Conservation (phyloP, 108 stramenopile species). For the Nitzschia palea region DNA sequence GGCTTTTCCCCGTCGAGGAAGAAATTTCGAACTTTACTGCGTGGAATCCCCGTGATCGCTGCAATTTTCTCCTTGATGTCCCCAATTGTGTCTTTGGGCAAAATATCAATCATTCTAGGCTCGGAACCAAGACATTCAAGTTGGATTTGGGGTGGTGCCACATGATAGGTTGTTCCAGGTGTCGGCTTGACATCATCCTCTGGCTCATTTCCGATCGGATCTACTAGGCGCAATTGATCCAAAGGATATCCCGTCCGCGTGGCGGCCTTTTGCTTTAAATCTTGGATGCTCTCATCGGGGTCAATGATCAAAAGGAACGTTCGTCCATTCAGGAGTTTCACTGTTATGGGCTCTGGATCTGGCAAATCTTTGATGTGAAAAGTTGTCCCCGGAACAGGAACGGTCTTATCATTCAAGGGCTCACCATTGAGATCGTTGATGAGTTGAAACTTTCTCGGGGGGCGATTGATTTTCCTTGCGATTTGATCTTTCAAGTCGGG, state of each 20-base stretch:
- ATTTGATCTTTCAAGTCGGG: constrained; percentile 1
- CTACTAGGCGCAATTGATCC: constrained; percentile 4
- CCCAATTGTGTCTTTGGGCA: constrained; percentile 21
- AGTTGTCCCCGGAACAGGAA: not conserved
- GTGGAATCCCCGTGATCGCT: constrained; percentile 19
- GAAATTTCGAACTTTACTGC: constrained; percentile 18
- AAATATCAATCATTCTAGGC: not conserved
- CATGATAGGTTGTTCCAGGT: not conserved
- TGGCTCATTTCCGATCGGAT: constrained; percentile 8
- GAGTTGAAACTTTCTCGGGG: constrained; percentile 3
- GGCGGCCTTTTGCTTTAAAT: constrained; percentile 16
- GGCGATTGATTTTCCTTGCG: constrained; percentile 1
- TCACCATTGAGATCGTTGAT: not conserved
- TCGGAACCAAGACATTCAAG: constrained; percentile 5
- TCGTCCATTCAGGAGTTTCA: constrained; percentile 28
- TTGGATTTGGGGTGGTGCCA: not conserved
- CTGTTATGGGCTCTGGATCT: constrained; percentile 8
- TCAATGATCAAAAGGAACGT: constrained; percentile 24
- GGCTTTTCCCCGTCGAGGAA: constrained; percentile 12
- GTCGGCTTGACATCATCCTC: not conserved
- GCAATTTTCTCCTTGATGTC: constrained; percentile 34
- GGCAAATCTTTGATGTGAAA: not conserved
- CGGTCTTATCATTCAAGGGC: not conserved
- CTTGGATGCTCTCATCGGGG: constrained; percentile 25
- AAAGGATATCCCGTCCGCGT: constrained; percentile 8